These are phyloP conservation scores for Clavispora vitiphila DNA, from an alignment of 805 yeast genomes.

Conservation along the genomic window DNA sequence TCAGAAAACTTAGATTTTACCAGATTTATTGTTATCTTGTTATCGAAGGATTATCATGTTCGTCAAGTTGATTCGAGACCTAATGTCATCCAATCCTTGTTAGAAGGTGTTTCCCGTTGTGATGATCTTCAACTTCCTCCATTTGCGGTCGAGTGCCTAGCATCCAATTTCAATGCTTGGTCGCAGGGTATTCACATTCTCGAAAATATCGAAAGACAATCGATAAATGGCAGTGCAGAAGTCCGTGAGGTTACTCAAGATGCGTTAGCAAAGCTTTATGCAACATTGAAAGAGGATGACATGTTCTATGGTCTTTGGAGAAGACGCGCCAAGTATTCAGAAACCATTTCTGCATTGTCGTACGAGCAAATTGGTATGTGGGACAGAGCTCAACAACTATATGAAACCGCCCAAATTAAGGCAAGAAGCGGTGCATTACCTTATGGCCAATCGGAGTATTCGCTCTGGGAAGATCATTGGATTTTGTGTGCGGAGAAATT, in stretches of 20 bases:
- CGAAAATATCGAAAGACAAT: slow-evolving; percentile 59
- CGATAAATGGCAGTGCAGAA: slow-evolving; percentile 62
- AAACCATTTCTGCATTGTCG: slow-evolving; percentile 88
- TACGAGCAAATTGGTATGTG: slow-evolving; percentile 93
- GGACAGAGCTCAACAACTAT: slow-evolving; percentile 89
- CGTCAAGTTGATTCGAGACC: slow-evolving; percentile 83
- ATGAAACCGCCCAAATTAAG: slow-evolving; percentile 94
- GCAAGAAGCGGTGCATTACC: slow-evolving; percentile 95
- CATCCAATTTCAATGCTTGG: slow-evolving; percentile 87
- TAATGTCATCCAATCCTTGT: slow-evolving; percentile 76
- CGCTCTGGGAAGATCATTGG: slow-evolving; percentile 99
- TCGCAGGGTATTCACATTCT: slow-evolving; percentile 79
- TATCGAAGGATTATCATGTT: slow-evolving; percentile 90
- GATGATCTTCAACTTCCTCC: slow-evolving; percentile 83
- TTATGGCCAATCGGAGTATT: slow-evolving; percentile 90
- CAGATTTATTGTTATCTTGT: slow-evolving; percentile 68
- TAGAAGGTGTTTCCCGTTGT: slow-evolving; percentile 78
- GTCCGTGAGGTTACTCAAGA: slow-evolving; percentile 84
- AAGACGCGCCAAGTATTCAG: slow-evolving; percentile 88
- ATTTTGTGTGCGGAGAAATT: slow-evolving; percentile 92
- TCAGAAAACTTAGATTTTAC: slow-evolving; percentile 81
- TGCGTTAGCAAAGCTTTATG: slow-evolving; percentile 84
- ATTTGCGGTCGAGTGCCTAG: slow-evolving; percentile 83
- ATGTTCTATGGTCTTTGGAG: slow-evolving; percentile 98
- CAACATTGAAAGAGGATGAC: slow-evolving; percentile 87